Conservation (phyloP, 208 protist genomes). For the Acanthamoeba quina region DNA sequence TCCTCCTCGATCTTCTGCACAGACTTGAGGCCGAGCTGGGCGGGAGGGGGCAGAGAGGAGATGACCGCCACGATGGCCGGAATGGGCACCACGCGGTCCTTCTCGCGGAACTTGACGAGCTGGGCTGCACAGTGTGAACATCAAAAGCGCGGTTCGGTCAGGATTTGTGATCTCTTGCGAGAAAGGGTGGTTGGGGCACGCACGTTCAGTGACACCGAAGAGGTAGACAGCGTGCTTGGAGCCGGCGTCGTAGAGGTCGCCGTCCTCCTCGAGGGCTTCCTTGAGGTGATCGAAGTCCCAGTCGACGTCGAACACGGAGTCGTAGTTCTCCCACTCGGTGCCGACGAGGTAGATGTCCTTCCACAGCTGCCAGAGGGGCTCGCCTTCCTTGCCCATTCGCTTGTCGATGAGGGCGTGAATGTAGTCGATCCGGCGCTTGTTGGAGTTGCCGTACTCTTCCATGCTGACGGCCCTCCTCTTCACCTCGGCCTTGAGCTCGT, state of each 20-base stretch:
- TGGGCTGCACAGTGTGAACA: conserved; percentile 12
- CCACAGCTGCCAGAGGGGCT: conserved; percentile 74
- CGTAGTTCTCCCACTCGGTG: conserved; percentile 78
- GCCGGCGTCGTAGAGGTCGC: conserved; percentile 52
- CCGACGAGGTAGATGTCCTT: conserved; percentile 81
- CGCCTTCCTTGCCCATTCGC: conserved; percentile 29
- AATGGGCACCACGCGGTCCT: conserved; percentile 69
- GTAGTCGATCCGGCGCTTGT: conserved; percentile 39
- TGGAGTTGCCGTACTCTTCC: conserved; percentile 27
- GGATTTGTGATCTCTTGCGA: not conserved
- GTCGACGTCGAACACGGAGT: conserved; percentile 67
- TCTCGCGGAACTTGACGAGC: not conserved
- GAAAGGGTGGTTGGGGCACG: not conserved
- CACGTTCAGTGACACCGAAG: conserved; percentile 73
- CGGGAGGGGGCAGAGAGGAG: conserved; percentile 72
- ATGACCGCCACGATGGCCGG: conserved; percentile 74
- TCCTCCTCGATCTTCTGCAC: conserved; percentile 79
- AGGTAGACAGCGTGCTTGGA: conserved; percentile 60
- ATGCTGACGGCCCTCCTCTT: conserved; percentile 17
- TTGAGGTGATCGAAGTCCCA: conserved; percentile 80
- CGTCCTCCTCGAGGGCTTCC: conserved; percentile 69
- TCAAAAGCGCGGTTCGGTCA: not conserved
- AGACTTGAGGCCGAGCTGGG: conserved; percentile 70
- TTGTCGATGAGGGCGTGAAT: conserved; percentile 65
- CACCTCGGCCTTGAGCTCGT: conserved; percentile 22